Evolutionary conservation across 768 basidiomycete species (phyloP), one percentile per base, ranked within the genome.

Genomic region (Xerocomellus chrysenteron): DNA sequence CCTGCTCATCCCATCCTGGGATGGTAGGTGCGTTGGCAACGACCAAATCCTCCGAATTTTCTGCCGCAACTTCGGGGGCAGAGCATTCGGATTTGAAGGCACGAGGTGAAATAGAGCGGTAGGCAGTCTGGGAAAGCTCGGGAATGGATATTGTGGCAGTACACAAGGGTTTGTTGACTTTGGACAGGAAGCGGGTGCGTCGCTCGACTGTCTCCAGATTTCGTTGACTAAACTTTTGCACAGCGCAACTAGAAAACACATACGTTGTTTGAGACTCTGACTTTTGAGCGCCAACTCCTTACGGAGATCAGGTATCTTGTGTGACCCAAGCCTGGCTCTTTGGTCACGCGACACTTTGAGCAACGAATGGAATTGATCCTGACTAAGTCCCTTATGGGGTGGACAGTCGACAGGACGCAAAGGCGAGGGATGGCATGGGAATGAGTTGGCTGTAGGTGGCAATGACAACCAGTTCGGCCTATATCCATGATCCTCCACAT

Each of bases 191-290:
- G 55, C 81, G 76, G 5, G 87, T 85, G 30, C 90, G 86, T 51
- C 91, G 81, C 69, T 88, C 87, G 63, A 80, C 87, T 90, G 64
- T n/a, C 24, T 37, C 57, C 37, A 41, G 37, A 50, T 28, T 28
- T 43, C 19, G 35, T 39, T 54, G 47, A 58, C 28, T 44, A 55
- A 46, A 30, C 33, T 11, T 21, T 19, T 58, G 36, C 42, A 46
- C 41, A 53, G 42, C 17, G 42, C 26, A 19, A 47, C 32, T 21
- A 53, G 42, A 35, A 48, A 59, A 32, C 28, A 77, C 81, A 63
- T 69, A 92, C 91, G 75, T 73, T 90, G 87, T 75, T 87, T 90
- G 67, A 79, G 82, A 74, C 78, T 82, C 72, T 90, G 88, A 49
- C 79, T 80, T 71, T 85, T 89, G 54, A 87, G 71, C 12, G 86